Conservation (phyloP, 2,329 filamentous ascomycete genomes). For the Penicillium sp. region DNA sequence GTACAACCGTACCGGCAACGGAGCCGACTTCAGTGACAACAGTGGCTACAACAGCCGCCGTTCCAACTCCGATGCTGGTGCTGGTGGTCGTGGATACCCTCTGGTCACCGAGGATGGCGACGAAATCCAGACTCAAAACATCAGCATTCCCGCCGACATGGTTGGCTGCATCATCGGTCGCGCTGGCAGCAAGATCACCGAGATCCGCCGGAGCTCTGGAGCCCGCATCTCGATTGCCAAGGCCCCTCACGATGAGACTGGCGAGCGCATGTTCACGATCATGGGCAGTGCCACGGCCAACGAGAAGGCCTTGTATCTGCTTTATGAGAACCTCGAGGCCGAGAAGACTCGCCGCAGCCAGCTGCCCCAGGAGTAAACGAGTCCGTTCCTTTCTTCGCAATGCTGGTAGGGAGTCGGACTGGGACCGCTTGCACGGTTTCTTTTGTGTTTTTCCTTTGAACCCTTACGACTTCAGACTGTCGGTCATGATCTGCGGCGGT, state of each 20-base stretch:
- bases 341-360: slow-evolving; percentile 99
- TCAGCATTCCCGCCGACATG: slow-evolving; percentile 99
- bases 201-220: slow-evolving; percentile 95
- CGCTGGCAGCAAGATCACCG: slow-evolving; percentile 94
- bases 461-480: slow-evolving; percentile 38
- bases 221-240: slow-evolving; percentile 98
- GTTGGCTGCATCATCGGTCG: slow-evolving; percentile 99
- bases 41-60: slow-evolving; percentile 76
- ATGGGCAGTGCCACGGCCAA: slow-evolving; percentile 94
- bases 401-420: slow-evolving; percentile 27
- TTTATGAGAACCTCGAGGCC: slow-evolving; percentile 98
- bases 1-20: slow-evolving; percentile 93
- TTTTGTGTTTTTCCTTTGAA: slow-evolving; percentile 30
- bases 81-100: slow-evolving; percentile 71
- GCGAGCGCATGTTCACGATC: slow-evolving; percentile 99
- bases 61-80: slow-evolving; percentile 80
- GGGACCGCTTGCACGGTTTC: slow-evolving; percentile 28
- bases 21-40: slow-evolving; percentile 93
- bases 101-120: slow-evolving; percentile 95
- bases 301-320: slow-evolving; percentile 90
- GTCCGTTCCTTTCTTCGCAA: neutral
- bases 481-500: slow-evolving; percentile 40
- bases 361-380: slow-evolving; percentile 63
- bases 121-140: slow-evolving; percentile 98
- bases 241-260: slow-evolving; percentile 93